phyloP scores from a whole-genome alignment of 2,329 filamentous ascomycete genomes.

The Bipolaris cookei region DNA sequence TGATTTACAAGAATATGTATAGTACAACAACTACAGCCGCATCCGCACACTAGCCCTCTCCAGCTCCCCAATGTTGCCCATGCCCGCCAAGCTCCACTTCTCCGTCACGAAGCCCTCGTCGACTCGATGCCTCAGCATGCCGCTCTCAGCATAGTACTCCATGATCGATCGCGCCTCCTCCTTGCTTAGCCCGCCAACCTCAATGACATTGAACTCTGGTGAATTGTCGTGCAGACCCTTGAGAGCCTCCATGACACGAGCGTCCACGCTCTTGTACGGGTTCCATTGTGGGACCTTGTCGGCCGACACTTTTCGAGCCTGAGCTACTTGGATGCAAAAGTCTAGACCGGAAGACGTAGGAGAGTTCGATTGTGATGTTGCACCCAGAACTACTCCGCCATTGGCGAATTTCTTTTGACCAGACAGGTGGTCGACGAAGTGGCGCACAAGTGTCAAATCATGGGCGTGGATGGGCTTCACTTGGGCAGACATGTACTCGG shows the following conservation, averaged over 20 bases:
- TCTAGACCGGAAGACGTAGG: slow-evolving; percentile 70
- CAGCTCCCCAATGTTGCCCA: slow-evolving; percentile 84
- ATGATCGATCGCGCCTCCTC: slow-evolving; percentile 78
- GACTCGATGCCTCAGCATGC: slow-evolving; percentile 73
- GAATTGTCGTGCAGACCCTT: slow-evolving; percentile 46
- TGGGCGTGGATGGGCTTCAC: slow-evolving; percentile 82
- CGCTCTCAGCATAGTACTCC: slow-evolving; percentile 93
- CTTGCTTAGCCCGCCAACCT: slow-evolving; percentile 72
- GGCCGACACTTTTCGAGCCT: slow-evolving; percentile 50
- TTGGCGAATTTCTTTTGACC: slow-evolving; percentile 62
- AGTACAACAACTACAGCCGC: slow-evolving; percentile 38
- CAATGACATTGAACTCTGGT: slow-evolving; percentile 54
- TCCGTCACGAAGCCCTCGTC: slow-evolving; percentile 75
- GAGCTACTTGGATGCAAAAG: slow-evolving; percentile 64
- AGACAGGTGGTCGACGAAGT: slow-evolving; percentile 74
- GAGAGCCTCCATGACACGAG: slow-evolving; percentile 57
- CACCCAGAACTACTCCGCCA: slow-evolving; percentile 79
- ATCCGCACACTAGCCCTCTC: slow-evolving; percentile 66
- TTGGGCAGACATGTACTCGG: slow-evolving; percentile 74
- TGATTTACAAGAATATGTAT: slow-evolving; percentile 30
- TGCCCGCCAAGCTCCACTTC: slow-evolving; percentile 82
- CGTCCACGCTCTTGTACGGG: slow-evolving; percentile 61
- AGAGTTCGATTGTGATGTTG: slow-evolving; percentile 74
- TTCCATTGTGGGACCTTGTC: slow-evolving; percentile 52
- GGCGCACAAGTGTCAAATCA: slow-evolving; percentile 76